Conservation (phyloP, 2,329 filamentous ascomycete species). For the Phoma sp. region DNA sequence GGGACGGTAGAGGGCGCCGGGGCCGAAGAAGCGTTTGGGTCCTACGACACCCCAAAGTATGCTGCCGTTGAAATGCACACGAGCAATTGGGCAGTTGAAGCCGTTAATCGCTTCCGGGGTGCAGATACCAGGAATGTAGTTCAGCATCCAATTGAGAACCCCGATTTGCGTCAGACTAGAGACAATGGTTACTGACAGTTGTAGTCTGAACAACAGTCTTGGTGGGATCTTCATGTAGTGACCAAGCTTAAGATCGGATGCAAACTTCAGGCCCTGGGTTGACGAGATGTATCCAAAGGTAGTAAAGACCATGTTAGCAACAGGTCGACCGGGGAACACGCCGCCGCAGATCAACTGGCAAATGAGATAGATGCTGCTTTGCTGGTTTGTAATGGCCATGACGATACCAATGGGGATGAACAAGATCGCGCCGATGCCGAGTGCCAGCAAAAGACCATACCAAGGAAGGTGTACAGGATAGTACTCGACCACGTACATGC, state of each 20-base stretch:
- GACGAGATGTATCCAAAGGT: slow-evolving; percentile 91
- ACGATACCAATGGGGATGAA: slow-evolving; percentile 93
- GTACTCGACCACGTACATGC: slow-evolving; percentile 85
- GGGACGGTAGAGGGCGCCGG: slow-evolving; percentile 73
- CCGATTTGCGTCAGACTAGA: slow-evolving; percentile 82
- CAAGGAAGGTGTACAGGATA: slow-evolving; percentile 79
- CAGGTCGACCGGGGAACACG: slow-evolving; percentile 81
- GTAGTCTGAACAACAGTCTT: slow-evolving; percentile 77
- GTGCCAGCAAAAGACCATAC: slow-evolving; percentile 81
- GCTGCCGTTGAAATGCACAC: slow-evolving; percentile 88
- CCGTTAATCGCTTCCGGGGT: slow-evolving; percentile 81
- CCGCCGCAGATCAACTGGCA: slow-evolving; percentile 84
- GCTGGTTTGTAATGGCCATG: slow-evolving; percentile 91
- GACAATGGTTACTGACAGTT: slow-evolving; percentile 76
- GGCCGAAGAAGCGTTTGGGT: slow-evolving; percentile 81
- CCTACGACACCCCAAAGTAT: slow-evolving; percentile 91
- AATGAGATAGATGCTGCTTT: slow-evolving; percentile 84
- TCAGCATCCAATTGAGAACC: slow-evolving; percentile 90
- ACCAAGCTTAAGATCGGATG: slow-evolving; percentile 83
- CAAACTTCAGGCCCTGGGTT: slow-evolving; percentile 87
- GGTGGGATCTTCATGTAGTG: slow-evolving; percentile 90
- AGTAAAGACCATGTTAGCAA: slow-evolving; percentile 93
- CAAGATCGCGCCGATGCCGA: slow-evolving; percentile 78
- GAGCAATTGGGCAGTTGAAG: slow-evolving; percentile 85
- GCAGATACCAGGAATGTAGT: slow-evolving; percentile 77